These are phyloP conservation scores for Fusarium cyanostomum DNA, from an alignment of 2,329 filamentous ascomycete species.

Conservation along the genomic window DNA sequence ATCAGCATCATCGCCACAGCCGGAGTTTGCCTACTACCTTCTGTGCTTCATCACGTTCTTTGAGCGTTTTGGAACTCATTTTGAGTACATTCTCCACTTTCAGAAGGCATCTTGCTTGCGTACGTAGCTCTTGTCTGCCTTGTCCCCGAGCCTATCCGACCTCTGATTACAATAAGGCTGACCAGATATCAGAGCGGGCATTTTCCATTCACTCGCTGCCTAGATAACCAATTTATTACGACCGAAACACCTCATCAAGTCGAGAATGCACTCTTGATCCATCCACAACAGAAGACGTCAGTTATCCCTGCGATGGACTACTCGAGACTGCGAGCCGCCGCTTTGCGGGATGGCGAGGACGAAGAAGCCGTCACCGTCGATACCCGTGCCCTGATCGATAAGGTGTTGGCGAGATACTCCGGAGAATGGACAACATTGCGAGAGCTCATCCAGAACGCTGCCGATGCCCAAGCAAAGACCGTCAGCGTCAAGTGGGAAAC, in stretches of 20 bases:
- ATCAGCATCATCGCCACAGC: constrained; percentile 14
- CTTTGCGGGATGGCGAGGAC: constrained; percentile 84
- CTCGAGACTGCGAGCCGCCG: constrained; percentile 82
- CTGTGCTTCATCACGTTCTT: constrained; percentile 9
- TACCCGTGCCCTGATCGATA: constrained; percentile 95
- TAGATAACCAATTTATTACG: background rate
- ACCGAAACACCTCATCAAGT: background rate
- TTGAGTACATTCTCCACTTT: background rate
- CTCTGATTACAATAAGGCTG: background rate
- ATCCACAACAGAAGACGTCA: background rate
- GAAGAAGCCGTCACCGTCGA: constrained; percentile 99
- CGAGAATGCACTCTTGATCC: constrained; percentile 34
- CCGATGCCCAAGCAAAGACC: constrained; percentile 89
- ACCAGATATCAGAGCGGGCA: background rate
- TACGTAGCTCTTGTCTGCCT: constrained; percentile 36
- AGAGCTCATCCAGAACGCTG: constrained; percentile 98
- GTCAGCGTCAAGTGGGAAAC: constrained; percentile 95
- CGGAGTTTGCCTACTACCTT: background rate
- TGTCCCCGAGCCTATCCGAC: background rate
- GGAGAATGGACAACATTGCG: constrained; percentile 92
- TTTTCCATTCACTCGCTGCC: background rate
- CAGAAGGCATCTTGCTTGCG: background rate
- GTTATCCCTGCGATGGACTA: constrained; percentile 67
- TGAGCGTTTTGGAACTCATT: background rate
- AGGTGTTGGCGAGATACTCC: constrained; percentile 94